Conservation (phyloP, 176 grass and related monocot species). For the Cymbopogon citratus region DNA sequence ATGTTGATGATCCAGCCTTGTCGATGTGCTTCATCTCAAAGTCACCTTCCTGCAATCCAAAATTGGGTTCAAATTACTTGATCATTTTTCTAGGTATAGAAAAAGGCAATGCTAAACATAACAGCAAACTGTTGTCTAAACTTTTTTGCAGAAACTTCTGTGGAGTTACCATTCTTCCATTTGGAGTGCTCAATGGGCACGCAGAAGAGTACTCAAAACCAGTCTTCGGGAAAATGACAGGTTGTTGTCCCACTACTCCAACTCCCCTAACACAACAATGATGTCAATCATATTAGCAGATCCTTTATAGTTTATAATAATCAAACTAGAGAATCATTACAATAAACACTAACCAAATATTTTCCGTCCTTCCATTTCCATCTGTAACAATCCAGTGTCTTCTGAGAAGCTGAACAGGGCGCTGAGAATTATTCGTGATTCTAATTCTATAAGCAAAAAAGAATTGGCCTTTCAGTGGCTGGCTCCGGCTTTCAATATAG, state of each 20-base stretch:
- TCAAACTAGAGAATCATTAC: background rate
- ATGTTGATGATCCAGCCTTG: constrained; percentile 52
- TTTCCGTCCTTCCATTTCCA: constrained; percentile 77
- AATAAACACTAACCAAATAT: constrained; percentile 52
- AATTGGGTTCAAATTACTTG: background rate
- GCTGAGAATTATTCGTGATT: constrained; percentile 76
- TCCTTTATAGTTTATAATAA: background rate
- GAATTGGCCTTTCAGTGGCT: constrained; percentile 70
- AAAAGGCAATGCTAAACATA: background rate
- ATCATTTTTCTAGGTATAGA: background rate
- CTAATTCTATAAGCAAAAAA: constrained; percentile 85
- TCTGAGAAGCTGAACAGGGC: constrained; percentile 69
- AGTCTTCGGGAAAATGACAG: constrained; percentile 68
- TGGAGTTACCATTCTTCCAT: constrained; percentile 63
- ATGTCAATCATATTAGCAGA: constrained; percentile 7
- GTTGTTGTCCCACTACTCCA: constrained; percentile 73
- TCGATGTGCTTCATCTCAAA: constrained; percentile 82
- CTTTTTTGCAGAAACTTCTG: background rate
- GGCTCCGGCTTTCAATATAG: constrained; percentile 77
- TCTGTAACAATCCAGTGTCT: constrained; percentile 77
- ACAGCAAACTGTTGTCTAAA: background rate
- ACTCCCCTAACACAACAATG: constrained; percentile 49
- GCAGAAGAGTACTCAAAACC: constrained; percentile 77
- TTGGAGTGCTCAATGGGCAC: constrained; percentile 68
- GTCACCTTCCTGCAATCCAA: constrained; percentile 60